These are phyloP conservation scores for Setomelanomma holmii DNA, from an alignment of 2,329 filamentous ascomycete genomes.

Conservation along the genomic window DNA sequence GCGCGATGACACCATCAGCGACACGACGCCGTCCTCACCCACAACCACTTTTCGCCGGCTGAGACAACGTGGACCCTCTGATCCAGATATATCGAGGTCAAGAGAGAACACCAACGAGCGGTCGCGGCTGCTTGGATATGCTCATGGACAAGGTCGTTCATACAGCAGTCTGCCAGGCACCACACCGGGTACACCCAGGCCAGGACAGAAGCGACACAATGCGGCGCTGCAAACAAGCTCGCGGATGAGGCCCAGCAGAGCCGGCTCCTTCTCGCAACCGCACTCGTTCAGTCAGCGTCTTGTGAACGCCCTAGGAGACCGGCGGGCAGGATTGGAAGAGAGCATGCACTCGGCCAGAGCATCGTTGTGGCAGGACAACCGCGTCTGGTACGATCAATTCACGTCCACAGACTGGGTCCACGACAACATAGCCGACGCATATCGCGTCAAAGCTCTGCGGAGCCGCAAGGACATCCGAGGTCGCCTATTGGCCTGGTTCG, in stretches of 20 bases:
- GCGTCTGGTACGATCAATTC: constrained; percentile 98
- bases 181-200: constrained; percentile 51
- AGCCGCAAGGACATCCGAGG: constrained; percentile 84
- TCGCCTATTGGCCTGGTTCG: constrained; percentile 76
- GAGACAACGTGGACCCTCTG: too few relatives aligned
- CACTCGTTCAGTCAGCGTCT: constrained; percentile 57
- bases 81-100: constrained; percentile 41
- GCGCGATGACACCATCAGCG: constrained; percentile 40
- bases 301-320: constrained; percentile 62
- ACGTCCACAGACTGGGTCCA: constrained; percentile 98
- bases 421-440: constrained; percentile 93
- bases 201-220: constrained; percentile 47
- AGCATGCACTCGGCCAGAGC: constrained; percentile 69
- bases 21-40: constrained; percentile 44
- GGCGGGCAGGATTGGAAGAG: constrained; percentile 59
- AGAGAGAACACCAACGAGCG: constrained; percentile 53
- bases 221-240: constrained; percentile 41
- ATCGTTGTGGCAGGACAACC: constrained; percentile 77
- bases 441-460: constrained; percentile 82
- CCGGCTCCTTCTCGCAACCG: constrained; percentile 42
- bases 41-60: constrained; percentile 37
- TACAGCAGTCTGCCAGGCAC: constrained; percentile 54
- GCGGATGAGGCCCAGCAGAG: constrained; percentile 42
- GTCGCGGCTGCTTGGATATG: constrained; percentile 55
- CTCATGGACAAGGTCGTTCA: constrained; percentile 43